These are phyloP conservation scores for Lepidium aucheri DNA, from an alignment of 345 rosid species.

Conservation along the genomic window DNA sequence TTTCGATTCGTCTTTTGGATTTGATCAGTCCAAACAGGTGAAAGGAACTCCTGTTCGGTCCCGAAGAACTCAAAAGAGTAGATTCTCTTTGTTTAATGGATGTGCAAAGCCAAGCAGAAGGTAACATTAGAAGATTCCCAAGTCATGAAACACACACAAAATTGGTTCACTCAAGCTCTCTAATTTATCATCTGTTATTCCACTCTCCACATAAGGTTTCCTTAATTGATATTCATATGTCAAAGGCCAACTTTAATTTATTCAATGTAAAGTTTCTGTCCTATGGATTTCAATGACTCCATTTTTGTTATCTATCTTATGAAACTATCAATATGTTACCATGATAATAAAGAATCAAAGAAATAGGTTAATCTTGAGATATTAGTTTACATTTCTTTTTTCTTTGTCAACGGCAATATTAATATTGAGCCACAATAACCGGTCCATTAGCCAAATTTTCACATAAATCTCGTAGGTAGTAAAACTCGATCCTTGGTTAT, in stretches of 20 bases:
- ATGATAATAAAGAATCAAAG: neutral
- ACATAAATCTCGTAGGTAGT: no score
- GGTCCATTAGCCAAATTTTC: no score
- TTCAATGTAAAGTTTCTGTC: constrained; percentile 19
- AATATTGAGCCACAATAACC: no score
- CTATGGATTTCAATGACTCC: neutral
- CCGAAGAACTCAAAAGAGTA: constrained; percentile 33
- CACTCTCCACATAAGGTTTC: constrained; percentile 2
- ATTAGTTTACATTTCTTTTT: neutral
- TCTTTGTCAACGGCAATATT: no score
- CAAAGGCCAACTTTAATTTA: neutral
- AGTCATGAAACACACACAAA: neutral
- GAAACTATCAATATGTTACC: neutral
- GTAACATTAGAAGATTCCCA: constrained; percentile 32
- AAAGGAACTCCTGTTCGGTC: constrained; percentile 44
- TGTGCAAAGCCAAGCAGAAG: constrained; percentile 52
- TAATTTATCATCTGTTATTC: neutral
- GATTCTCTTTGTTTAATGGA: constrained; percentile 57
- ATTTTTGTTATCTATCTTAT: constrained; percentile 1
- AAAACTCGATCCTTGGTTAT: no score
- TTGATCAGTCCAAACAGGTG: constrained; percentile 32
- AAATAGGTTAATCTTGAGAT: neutral
- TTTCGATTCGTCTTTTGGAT: neutral
- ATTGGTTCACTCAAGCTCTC: constrained; percentile 2
- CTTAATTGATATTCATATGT: neutral